These are phyloP conservation scores for Lachnellula suecica DNA, from an alignment of 2,329 filamentous ascomycete genomes.

Conservation along the genomic window DNA sequence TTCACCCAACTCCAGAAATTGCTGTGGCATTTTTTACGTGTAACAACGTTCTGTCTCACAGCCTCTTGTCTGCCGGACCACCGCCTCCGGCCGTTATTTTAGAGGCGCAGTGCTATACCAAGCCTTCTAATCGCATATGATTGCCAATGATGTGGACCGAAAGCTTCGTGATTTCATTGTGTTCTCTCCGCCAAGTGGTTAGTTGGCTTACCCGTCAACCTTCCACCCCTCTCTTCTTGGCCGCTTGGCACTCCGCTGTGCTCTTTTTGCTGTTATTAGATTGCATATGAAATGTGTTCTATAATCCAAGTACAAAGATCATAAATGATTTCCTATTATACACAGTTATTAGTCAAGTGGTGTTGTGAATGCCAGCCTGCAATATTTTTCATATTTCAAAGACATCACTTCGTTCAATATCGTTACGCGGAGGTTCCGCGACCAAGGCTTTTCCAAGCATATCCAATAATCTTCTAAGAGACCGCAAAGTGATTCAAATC, in stretches of 20 bases:
- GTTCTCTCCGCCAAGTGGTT: not conserved
- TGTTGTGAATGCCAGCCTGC: not conserved
- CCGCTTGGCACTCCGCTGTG: not conserved
- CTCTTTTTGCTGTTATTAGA: not conserved
- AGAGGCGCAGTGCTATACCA: too few relatives aligned
- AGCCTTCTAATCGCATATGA: too few relatives aligned
- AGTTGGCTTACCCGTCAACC: not conserved
- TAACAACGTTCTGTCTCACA: too few relatives aligned
- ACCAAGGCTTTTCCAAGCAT: slow-evolving; percentile 9
- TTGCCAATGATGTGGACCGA: too few relatives aligned
- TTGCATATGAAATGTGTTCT: not conserved
- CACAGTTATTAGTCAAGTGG: too few relatives aligned
- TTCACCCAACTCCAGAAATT: too few relatives aligned
- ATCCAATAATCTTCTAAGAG: slow-evolving; percentile 10
- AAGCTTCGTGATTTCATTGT: too few relatives aligned
- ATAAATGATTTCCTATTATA: not conserved
- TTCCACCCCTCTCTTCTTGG: not conserved
- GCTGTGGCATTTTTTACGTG: too few relatives aligned
- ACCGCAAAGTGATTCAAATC: not conserved
- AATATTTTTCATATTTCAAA: not conserved
- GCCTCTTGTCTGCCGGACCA: too few relatives aligned
- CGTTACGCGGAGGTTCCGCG: not conserved
- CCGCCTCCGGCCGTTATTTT: too few relatives aligned
- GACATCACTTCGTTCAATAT: not conserved
- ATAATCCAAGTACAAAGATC: not conserved